A percentile compares a stretch with the other conserved stretches of the same genome.
Conservation (phyloP, 2,329 filamentous ascomycete genomes). For the Magnaporthiopsis rhizophila region DNA sequence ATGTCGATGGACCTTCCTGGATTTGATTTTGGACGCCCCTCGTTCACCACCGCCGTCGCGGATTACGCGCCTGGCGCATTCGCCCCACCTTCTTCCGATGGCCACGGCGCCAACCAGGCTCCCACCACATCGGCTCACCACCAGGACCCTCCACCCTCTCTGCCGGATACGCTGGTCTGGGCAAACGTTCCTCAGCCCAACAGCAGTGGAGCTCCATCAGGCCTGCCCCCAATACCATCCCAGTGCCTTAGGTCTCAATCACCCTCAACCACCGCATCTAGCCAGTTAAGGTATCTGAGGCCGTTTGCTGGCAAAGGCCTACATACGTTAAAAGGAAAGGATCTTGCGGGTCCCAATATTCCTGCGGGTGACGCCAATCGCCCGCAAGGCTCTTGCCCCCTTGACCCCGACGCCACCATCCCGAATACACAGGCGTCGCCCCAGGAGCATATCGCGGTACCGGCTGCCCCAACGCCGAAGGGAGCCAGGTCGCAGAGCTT, state of each 20-base stretch:
- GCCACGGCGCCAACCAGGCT: conserved; percentile 5
- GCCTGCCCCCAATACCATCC: conserved; percentile 38
- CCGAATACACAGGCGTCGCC: conserved; percentile 4
- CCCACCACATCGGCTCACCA: conserved; percentile 12
- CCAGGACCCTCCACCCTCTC: conserved; percentile 27
- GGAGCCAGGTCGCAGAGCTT: conserved; percentile 5
- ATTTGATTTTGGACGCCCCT: conserved; percentile 24
- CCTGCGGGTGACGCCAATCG: conserved; percentile 11
- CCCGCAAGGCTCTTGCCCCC: not conserved
- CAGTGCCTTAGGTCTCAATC: conserved; percentile 43
- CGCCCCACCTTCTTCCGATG: conserved; percentile 1
- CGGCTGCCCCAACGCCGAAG: conserved; percentile 3
- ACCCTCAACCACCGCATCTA: conserved; percentile 43
- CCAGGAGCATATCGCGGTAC: not conserved
- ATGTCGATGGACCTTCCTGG: conserved; percentile 27
- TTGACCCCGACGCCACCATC: conserved; percentile 2
- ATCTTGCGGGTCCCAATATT: conserved; percentile 1
- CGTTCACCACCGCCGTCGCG: conserved; percentile 23
- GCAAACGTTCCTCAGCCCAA: conserved; percentile 33
- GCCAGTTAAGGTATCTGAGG: conserved; percentile 40
- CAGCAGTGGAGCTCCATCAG: conserved; percentile 23
- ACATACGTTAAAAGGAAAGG: conserved; percentile 36
- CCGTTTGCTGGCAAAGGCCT: conserved; percentile 50
- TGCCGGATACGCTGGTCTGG: conserved; percentile 52
- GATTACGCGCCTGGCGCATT: not conserved